These are phyloP conservation scores for Monosporozyma aerobia DNA, from an alignment of 805 yeast species.

Conservation along the genomic window DNA sequence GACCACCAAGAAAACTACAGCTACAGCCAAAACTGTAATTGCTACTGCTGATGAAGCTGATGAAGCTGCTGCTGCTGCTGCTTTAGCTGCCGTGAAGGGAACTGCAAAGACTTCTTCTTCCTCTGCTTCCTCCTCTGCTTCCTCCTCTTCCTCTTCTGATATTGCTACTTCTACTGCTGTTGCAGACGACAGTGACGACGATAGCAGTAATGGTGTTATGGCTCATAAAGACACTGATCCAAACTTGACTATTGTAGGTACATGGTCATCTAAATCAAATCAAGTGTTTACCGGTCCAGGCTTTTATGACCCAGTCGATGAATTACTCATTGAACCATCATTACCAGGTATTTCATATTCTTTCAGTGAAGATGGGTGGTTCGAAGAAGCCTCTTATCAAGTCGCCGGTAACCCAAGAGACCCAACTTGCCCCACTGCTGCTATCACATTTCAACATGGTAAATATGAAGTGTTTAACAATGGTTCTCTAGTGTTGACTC, in stretches of 20 bases:
- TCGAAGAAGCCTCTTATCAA: constrained; percentile 82
- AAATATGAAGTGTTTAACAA: constrained; percentile 51
- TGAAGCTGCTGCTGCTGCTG: constrained; percentile 1
- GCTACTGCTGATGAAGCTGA: background rate
- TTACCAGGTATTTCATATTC: constrained; percentile 91
- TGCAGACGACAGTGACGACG: constrained; percentile 2
- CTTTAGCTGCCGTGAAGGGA: background rate
- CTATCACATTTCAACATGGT: constrained; percentile 84
- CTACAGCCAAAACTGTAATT: background rate
- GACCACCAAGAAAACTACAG: background rate
- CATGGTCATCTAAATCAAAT: constrained; percentile 92
- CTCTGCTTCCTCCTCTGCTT: background rate
- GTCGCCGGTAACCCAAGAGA: constrained; percentile 59
- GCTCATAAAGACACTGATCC: constrained; percentile 1
- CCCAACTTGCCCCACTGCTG: constrained; percentile 79
- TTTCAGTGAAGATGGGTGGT: constrained; percentile 85
- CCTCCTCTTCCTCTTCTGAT: background rate
- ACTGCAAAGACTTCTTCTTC: background rate
- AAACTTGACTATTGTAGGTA: constrained; percentile 39
- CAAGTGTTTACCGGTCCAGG: constrained; percentile 96
- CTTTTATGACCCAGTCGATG: constrained; percentile 93
- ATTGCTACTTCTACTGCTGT: constrained; percentile 5
- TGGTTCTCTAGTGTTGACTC: constrained; percentile 62
- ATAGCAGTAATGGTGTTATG: background rate
- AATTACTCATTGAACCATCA: constrained; percentile 87